Percentiles rank a stretch among this genome's conserved stretches.
phyloP scores from a whole-genome alignment of 2,329 filamentous ascomycete genomes.

The Talaromyces rugulosus region DNA sequence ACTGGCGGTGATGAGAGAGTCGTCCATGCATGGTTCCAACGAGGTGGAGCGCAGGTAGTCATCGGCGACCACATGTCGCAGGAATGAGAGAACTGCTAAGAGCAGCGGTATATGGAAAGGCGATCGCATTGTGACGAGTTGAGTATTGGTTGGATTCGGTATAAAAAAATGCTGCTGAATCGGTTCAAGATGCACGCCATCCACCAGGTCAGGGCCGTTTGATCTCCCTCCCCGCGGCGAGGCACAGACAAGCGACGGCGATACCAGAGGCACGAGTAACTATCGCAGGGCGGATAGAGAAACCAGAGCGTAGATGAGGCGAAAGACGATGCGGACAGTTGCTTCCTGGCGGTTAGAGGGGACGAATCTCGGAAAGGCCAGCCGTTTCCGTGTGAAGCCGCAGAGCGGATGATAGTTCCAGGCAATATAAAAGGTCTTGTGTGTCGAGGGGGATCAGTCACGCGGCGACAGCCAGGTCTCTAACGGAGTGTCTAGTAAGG shows the following conservation, averaged over 20 bases:
- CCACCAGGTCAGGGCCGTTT: background rate
- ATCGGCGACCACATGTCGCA: constrained; percentile 7
- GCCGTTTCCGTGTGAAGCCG: background rate
- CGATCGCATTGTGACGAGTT: constrained; percentile 3
- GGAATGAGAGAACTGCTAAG: background rate
- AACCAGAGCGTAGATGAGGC: background rate
- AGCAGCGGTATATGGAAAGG: constrained; percentile 2
- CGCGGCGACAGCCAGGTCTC: background rate
- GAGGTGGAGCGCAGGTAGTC: constrained; percentile 11
- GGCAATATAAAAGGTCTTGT: background rate
- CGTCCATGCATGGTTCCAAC: constrained; percentile 10
- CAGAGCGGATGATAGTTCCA: background rate
- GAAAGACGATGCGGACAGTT: background rate
- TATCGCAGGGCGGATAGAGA: background rate
- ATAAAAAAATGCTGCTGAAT: background rate
- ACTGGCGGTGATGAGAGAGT: constrained; percentile 14
- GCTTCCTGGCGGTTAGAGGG: background rate
- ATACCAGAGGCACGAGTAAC: background rate
- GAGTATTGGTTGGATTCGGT: no score
- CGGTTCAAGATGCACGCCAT: background rate
- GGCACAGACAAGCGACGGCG: background rate
- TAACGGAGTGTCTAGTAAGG: background rate
- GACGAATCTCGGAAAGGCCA: background rate
- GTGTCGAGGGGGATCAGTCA: background rate
- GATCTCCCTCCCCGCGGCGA: background rate